Conservation (phyloP, 108 stramenopile species). For the Aurantiochytrium sp. region DNA sequence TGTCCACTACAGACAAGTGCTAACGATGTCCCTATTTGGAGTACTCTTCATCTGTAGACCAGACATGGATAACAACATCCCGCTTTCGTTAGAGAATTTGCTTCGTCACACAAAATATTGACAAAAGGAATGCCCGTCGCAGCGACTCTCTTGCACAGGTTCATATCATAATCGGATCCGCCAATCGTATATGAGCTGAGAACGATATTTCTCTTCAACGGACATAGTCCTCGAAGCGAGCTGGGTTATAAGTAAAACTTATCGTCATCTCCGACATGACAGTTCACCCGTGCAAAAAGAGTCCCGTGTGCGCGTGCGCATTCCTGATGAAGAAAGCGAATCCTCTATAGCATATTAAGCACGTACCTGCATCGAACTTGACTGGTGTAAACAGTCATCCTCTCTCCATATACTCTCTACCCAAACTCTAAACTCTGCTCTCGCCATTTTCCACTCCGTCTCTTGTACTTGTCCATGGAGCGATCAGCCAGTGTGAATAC, state of each 20-base stretch:
- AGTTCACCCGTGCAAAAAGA: neutral
- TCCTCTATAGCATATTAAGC: too few relatives aligned
- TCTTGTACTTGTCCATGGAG: neutral
- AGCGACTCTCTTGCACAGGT: too few relatives aligned
- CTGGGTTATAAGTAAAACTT: constrained; percentile 10
- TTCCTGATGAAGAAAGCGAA: neutral
- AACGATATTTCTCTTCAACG: constrained; percentile 10
- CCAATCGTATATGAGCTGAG: neutral
- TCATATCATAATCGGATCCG: neutral
- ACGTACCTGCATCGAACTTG: too few relatives aligned
- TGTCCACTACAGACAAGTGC: neutral
- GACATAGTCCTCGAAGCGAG: constrained; percentile 3
- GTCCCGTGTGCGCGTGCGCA: neutral
- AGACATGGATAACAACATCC: too few relatives aligned
- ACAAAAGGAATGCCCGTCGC: too few relatives aligned
- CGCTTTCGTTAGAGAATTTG: too few relatives aligned
- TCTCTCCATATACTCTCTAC: too few relatives aligned
- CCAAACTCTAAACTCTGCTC: too few relatives aligned
- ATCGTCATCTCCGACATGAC: neutral
- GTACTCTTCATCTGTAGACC: neutral
- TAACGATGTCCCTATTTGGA: constrained; percentile 5
- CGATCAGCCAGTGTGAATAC: constrained; percentile 9
- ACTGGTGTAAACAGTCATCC: too few relatives aligned
- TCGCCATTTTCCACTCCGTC: too few relatives aligned
- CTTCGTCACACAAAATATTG: too few relatives aligned